Percentiles rank a stretch among this genome's conserved stretches.
Conservation (phyloP, 2,329 filamentous ascomycete genomes). For the Alternaria gansuensis region DNA sequence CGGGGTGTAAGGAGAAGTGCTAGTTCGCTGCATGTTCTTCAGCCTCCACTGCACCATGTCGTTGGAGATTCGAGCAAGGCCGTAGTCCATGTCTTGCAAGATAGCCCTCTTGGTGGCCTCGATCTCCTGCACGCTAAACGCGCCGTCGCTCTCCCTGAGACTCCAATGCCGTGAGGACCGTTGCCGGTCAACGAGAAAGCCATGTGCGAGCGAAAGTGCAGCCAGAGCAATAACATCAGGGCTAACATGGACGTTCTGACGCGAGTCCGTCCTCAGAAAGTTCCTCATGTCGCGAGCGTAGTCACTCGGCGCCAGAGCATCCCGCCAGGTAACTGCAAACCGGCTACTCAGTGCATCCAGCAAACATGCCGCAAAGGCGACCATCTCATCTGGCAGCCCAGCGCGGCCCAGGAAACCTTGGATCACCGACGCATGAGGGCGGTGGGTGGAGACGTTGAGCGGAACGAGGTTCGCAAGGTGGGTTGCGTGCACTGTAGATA, state of each 20-base stretch:
- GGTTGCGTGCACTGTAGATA: conserved; percentile 46
- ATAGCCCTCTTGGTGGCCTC: conserved; percentile 47
- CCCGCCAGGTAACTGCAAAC: conserved; percentile 47
- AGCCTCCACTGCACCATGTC: conserved; percentile 46
- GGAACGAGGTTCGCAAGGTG: conserved; percentile 52
- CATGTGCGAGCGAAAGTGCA: conserved; percentile 48
- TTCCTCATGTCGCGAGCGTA: conserved; percentile 25
- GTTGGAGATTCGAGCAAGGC: conserved; percentile 47
- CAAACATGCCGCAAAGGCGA: conserved; percentile 53
- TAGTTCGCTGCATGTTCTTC: conserved; percentile 42
- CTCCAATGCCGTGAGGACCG: conserved; percentile 49
- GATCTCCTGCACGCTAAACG: conserved; percentile 44
- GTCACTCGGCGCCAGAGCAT: conserved; percentile 33
- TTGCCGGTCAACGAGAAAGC: conserved; percentile 46
- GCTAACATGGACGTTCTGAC: conserved; percentile 28
- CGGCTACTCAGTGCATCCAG: conserved; percentile 48
- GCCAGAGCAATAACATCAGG: conserved; percentile 51
- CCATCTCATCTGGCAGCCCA: conserved; percentile 45
- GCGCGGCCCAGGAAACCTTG: conserved; percentile 44
- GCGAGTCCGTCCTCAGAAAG: conserved; percentile 29
- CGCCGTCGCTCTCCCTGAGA: conserved; percentile 33
- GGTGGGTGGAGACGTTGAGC: conserved; percentile 41
- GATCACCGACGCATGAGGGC: conserved; percentile 40
- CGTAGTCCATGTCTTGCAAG: conserved; percentile 51
- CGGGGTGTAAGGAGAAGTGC: conserved; percentile 9